phyloP scores from a whole-genome alignment of 192 early-diverging fungal genomes.

The Spinellus fusiger region DNA sequence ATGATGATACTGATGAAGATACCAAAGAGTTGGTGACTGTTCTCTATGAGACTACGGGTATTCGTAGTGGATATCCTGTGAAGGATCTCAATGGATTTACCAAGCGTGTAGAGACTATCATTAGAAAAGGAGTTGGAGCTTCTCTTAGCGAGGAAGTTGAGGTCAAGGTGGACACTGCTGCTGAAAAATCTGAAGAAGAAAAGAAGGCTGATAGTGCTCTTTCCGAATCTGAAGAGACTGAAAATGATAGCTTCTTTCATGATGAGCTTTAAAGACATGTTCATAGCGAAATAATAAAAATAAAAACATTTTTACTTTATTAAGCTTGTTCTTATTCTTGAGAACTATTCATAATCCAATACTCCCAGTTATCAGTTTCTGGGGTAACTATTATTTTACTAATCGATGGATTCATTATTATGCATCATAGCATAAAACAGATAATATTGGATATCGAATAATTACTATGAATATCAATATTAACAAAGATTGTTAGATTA shows the following conservation, averaged over 20 bases:
- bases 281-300: not conserved
- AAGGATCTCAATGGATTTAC: slow-evolving; percentile 51
- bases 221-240: slow-evolving; percentile 4
- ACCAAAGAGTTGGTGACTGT: slow-evolving; percentile 43
- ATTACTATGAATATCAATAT: too few species aligned
- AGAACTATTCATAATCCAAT: not conserved
- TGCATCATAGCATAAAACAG: too few species aligned
- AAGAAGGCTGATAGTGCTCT: slow-evolving; percentile 12
- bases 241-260: slow-evolving; percentile 19
- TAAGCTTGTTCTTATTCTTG: not conserved
- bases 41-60: slow-evolving; percentile 58
- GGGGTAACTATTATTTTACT: too few species aligned
- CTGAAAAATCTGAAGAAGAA: slow-evolving; percentile 25
- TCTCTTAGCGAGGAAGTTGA: slow-evolving; percentile 38
- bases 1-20: slow-evolving; percentile 39
- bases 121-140: slow-evolving; percentile 44
- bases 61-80: slow-evolving; percentile 56
- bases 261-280: slow-evolving; percentile 35
- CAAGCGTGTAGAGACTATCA: slow-evolving; percentile 46
- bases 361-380: too few species aligned
- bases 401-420: too few species aligned
- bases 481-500: too few species aligned
- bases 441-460: too few species aligned
- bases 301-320: not conserved
- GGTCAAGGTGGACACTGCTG: slow-evolving; percentile 32